Conservation (phyloP, 768 basidiomycete genomes). For the Chalciporus chontae region DNA sequence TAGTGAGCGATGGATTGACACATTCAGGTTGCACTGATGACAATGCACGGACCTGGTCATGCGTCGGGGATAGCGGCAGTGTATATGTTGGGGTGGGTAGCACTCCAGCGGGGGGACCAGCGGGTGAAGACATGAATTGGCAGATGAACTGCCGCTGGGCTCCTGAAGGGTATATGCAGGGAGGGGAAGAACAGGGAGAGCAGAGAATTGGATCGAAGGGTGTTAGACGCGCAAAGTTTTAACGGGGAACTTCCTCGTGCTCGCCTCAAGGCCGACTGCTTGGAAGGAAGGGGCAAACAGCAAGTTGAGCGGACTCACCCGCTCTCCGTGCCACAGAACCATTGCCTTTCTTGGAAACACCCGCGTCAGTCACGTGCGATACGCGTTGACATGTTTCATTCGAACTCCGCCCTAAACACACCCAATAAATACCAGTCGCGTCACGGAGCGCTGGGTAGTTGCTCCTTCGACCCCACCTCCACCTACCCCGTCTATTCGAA, state of each 20-base stretch:
- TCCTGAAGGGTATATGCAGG: constrained; percentile 5
- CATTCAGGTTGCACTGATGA: constrained; percentile 15
- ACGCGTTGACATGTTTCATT: constrained; percentile 32
- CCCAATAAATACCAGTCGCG: constrained; percentile 32
- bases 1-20: constrained; percentile 21
- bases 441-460: neutral
- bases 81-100: constrained; percentile 31
- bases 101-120: constrained; percentile 35
- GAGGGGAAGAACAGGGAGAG: constrained; percentile 1
- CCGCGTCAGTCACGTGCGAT: constrained; percentile 34
- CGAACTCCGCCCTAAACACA: constrained; percentile 28
- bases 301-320: constrained; percentile 3
- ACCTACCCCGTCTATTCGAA: constrained; percentile 12
- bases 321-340: constrained; percentile 13
- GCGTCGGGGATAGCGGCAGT: constrained; percentile 56
- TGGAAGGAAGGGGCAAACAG: constrained; percentile 7
- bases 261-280: constrained; percentile 26
- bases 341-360: constrained; percentile 18
- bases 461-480: constrained; percentile 11
- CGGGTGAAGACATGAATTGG: constrained; percentile 30
- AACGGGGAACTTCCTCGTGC: constrained; percentile 26
- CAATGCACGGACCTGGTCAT: constrained; percentile 59
- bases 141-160: constrained; percentile 27
- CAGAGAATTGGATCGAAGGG: constrained; percentile 12
- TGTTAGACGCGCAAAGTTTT: constrained; percentile 21